Base-by-base conservation (phyloP, 2,329 filamentous ascomycete species). In the Escovopsis sp. region DNA sequence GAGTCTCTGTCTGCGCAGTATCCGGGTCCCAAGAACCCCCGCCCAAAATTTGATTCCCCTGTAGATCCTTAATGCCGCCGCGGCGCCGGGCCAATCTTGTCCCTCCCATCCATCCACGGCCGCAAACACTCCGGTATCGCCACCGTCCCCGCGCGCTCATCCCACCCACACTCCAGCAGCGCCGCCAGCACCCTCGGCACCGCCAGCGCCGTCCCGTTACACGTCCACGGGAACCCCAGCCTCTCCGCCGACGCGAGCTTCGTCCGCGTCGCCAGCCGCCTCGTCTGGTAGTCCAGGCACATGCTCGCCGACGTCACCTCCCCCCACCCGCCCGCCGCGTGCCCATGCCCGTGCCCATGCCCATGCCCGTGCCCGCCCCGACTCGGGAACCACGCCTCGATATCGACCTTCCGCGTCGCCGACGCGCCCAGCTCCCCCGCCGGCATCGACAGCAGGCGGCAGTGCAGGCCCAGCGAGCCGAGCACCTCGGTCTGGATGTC, bases 161-260 rank as follows among this genome's bases (percentile, higher is more conserved):
- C 72, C 82, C 87, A 98, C 1, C 85, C 80, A 49, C 87, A 85
- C 64, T 98, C 90, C 43, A 98, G 53, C 34, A 98, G 67, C 5
- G 86, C 87, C 17, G 90, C 87, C 39, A 98, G 54, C 11, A 98
- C 81, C 35, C 90, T 70, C 4, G 90, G 90, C 27, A 96, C 79
- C 1, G 90, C 90, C 48, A 96, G 65, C 1, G 88, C 90, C 2
- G 90, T 98, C 1, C 88, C 92, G 53, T 98, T 98, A 27, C 93
- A 68, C 0, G 90, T 98, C 61, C 83, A 85, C 12, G 87, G 85
- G 54, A 85, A 96, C 2, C 68, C 65, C 28, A 79, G 59, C 50
- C 69, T 73, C 21, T 52, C 54, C n/a, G 61, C 58, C 28, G 58
- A 59, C 35, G 58, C 62, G 11, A 66, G 42, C 42, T 77, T 75